These are phyloP conservation scores for Xylaria bambusicola DNA, from an alignment of 495 filamentous ascomycete genomes.

Conservation along the genomic window DNA sequence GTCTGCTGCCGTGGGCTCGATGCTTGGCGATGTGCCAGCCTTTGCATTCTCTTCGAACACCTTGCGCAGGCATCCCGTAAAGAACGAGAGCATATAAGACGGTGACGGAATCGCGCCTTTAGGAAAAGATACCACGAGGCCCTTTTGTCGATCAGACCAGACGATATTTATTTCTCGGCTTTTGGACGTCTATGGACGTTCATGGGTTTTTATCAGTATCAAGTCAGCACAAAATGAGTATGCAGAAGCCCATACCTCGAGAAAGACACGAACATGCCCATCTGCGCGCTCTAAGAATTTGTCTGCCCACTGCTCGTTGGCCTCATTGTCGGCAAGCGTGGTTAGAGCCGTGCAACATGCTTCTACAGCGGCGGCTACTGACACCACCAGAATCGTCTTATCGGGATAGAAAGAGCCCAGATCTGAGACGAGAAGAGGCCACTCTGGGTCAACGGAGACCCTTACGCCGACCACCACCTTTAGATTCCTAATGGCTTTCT, in stretches of 20 bases:
- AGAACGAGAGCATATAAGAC: conserved; percentile 31
- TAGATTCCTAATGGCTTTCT: conserved; percentile 24
- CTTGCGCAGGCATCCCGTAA: conserved; percentile 27
- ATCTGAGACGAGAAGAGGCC: conserved; percentile 34
- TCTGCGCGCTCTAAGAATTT: conserved; percentile 28
- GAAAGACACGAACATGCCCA: conserved; percentile 28
- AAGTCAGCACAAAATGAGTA: background rate
- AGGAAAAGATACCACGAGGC: conserved; percentile 37
- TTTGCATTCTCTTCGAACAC: conserved; percentile 32
- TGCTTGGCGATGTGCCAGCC: background rate
- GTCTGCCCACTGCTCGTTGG: conserved; percentile 34
- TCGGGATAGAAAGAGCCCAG: conserved; percentile 34
- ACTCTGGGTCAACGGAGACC: conserved; percentile 36
- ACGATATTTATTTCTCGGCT: background rate
- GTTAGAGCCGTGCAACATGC: conserved; percentile 29
- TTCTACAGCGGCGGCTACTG: conserved; percentile 29
- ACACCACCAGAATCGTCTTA: conserved; percentile 31
- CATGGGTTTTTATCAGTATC: background rate
- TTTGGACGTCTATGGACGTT: background rate
- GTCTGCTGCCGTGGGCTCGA: conserved; percentile 18
- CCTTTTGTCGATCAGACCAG: conserved; percentile 7
- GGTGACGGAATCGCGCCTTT: conserved; percentile 25
- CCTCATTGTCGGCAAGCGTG: conserved; percentile 38
- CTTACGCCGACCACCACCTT: conserved; percentile 31
- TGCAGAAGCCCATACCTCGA: conserved; percentile 26